Conservation (phyloP, 202 grass and related monocot genomes). For the Dendrocalamus latiflorus region DNA sequence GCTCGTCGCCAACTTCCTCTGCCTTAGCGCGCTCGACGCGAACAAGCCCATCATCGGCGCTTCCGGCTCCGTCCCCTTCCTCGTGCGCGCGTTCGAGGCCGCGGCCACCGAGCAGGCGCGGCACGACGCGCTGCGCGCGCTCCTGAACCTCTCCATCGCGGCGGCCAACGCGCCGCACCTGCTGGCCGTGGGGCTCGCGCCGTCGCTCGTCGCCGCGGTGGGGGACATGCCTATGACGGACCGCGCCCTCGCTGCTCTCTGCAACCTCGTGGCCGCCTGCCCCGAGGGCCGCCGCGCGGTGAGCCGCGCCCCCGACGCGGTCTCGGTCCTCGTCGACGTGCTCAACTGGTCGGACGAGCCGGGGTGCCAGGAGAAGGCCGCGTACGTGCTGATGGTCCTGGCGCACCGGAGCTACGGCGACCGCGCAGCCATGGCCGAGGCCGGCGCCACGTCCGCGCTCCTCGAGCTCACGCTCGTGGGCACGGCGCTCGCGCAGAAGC, state of each 20-base stretch:
- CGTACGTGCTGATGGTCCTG: constrained; percentile 90
- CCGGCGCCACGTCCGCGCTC: constrained; percentile 60
- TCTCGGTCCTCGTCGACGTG: constrained; percentile 60
- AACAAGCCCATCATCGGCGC: constrained; percentile 86
- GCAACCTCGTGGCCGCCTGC: constrained; percentile 61
- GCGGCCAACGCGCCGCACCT: no score
- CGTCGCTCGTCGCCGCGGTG: constrained; percentile 37
- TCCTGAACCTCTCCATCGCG: constrained; percentile 85
- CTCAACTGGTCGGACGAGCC: constrained; percentile 69
- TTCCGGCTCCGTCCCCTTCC: constrained; percentile 55
- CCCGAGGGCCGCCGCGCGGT: constrained; percentile 59
- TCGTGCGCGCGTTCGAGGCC: constrained; percentile 47
- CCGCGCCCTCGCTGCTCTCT: constrained; percentile 61
- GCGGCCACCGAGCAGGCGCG: constrained; percentile 37
- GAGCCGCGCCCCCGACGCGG: constrained; percentile 49
- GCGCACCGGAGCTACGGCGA: no score
- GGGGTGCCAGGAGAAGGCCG: constrained; percentile 86
- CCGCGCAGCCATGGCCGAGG: constrained; percentile 61
- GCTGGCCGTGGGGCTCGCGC: constrained; percentile 49
- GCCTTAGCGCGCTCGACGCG: constrained; percentile 80
- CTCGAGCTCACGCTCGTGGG: constrained; percentile 89
- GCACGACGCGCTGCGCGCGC: constrained; percentile 70
- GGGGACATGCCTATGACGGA: constrained; percentile 39
- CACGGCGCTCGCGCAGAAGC: constrained; percentile 80
- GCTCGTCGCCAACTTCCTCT: constrained; percentile 85